phyloP scores from a whole-genome alignment of 1,284 basidiomycete species.

The Sanghuangporus baumii region DNA sequence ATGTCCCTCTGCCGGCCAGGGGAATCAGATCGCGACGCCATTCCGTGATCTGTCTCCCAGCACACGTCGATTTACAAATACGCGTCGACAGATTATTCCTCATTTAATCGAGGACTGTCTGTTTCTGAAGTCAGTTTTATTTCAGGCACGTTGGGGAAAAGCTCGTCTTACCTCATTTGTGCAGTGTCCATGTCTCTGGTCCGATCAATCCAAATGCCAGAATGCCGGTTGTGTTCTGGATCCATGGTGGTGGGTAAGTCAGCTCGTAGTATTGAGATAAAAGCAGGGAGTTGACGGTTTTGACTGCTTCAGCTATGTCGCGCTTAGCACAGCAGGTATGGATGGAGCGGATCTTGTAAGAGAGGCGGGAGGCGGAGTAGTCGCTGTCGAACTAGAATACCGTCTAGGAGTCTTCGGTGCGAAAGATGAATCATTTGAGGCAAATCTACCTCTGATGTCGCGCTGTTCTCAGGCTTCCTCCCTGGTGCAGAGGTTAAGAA shows the following conservation, averaged over 20 bases:
- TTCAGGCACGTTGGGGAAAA: background rate
- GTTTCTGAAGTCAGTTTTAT: conserved; percentile 4
- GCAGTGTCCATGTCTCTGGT: conserved; percentile 27
- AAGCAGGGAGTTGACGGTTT: background rate
- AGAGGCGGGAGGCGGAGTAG: conserved; percentile 13
- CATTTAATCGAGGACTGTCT: conserved; percentile 5
- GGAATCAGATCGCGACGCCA: conserved; percentile 2
- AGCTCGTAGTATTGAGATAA: background rate
- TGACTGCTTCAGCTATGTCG: background rate
- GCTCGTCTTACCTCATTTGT: background rate
- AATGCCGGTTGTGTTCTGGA: conserved; percentile 30
- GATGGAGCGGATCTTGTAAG: conserved; percentile 12
- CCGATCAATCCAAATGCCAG: conserved; percentile 16
- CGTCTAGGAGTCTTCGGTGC: conserved; percentile 18
- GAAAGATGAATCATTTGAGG: background rate
- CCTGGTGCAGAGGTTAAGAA: conserved; percentile 24
- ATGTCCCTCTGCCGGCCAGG: conserved; percentile 6
- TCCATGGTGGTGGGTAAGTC: conserved; percentile 31
- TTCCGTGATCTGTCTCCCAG: background rate
- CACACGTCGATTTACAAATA: background rate
- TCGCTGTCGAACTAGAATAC: conserved; percentile 18
- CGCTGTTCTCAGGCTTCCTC: conserved; percentile 23
- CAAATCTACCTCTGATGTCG: background rate
- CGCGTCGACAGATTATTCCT: background rate
- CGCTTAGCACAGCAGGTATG: conserved; percentile 7